Base-by-base conservation (phyloP, 139 green algal species). In the Ettlia oleoabundans region DNA sequence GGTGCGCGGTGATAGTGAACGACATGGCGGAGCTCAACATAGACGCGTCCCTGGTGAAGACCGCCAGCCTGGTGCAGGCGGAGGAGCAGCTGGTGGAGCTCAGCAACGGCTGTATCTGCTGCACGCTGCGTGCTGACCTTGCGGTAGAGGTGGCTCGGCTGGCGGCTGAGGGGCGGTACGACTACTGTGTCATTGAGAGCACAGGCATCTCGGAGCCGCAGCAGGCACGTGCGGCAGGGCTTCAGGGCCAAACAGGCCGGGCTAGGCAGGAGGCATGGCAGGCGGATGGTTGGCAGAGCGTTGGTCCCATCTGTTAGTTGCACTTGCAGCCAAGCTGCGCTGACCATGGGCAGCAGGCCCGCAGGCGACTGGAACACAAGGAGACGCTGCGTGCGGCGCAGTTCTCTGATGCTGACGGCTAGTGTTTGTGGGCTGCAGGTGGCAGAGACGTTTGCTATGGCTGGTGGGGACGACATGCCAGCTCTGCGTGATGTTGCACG, bases 121-220 rank as follows among this genome's bases (percentile, higher is more conserved):
- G 76, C 76, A 73, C 67, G 88, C 88, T 96, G 73, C 75, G 88
- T 8, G 90, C 63, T 96, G 33, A 84, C 84, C 61, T 69, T n/a
- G 28, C 26, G 30, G 28, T 10, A 30, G 30, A 69, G 63, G 71
- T 66, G 32, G 32, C 41, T 18, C 53, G 58, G 28, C 85, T 96
- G 68, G 89, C 88, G 22, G 70, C 63, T 2, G 24, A 70, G 10
- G 87, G 82, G 13, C 32, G 4, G 13, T 97, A 95, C 75, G 94
- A 97, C 70, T 86, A 85, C 82, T 83, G 94, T 30, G 52, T 98
- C 3, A 88, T 98, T 1, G 94, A 97, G 77, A 90, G 84, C 78
- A 95, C 92, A 1, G 93, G 94, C 80, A 89, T 97, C 42, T 91
- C 85, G 21, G 80, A 96, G 73, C 94, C 94, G 64, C n/a, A n/a